Percentiles rank a stretch among this genome's conserved stretches.
These are phyloP conservation scores for Euryodendron excelsum DNA, from an alignment of 148 eudicot species.

Conservation along the genomic window DNA sequence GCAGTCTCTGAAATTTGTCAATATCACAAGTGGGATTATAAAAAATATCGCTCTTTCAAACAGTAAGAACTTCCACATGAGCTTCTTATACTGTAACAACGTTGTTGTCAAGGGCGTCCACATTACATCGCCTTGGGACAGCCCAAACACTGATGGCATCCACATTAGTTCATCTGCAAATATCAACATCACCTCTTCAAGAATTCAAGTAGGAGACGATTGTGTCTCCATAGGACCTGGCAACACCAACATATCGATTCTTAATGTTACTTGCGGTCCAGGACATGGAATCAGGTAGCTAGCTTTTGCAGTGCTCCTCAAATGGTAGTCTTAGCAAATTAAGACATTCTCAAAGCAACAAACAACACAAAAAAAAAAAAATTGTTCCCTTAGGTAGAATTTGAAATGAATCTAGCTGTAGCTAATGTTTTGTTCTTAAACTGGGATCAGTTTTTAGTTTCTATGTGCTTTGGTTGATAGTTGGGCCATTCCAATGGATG, in stretches of 20 bases:
- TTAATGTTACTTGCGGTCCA: conserved; percentile 10
- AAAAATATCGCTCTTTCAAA: neutral
- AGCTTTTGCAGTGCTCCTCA: too few species aligned
- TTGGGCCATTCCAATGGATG: too few species aligned
- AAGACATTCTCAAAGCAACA: too few species aligned
- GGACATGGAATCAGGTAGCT: conserved; percentile 21
- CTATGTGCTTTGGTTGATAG: too few species aligned
- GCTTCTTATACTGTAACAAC: neutral
- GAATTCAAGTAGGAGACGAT: conserved; percentile 7
- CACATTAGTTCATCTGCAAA: neutral
- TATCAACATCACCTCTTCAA: neutral
- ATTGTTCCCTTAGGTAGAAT: too few species aligned
- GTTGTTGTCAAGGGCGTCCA: neutral
- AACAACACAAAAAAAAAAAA: too few species aligned
- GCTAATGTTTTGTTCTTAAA: too few species aligned
- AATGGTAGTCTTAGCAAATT: too few species aligned
- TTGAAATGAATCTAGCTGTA: too few species aligned
- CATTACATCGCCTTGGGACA: conserved; percentile 5
- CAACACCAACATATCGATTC: neutral
- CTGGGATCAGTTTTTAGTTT: too few species aligned
- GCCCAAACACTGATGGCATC: conserved; percentile 18
- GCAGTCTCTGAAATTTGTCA: conserved; percentile 13
- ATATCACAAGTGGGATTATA: neutral
- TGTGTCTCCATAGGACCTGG: conserved; percentile 17
- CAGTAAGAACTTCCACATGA: conserved; percentile 14